Evolutionary conservation across 1,284 basidiomycete species (phyloP), one percentile per base, ranked within the genome.

Genomic region (Cerrena zonata): DNA sequence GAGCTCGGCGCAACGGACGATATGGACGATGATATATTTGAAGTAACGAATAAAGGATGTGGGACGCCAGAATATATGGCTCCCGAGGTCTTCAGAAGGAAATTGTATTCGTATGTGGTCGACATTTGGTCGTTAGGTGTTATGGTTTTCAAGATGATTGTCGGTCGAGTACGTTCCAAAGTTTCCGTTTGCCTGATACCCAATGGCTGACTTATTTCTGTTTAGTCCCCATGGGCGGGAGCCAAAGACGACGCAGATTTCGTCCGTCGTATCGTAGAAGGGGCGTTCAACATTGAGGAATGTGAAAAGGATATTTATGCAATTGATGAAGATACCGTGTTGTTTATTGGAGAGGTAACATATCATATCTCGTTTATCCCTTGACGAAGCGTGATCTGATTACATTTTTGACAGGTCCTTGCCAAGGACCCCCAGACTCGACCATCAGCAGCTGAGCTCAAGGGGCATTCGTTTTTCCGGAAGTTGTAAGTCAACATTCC

Each of bases 41-140:
- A 44, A 7, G 21, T 82, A 36, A 84, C 81, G 45, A 80, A 80
- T 64, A 82, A 77, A 4, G 18, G 30, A 4, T 82, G 79, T 61
- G 80, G 80, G 15, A 81, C 79, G 18, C 74, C 72, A 37, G 74
- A 76, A 65, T 85, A 84, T 61, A 73, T 84, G 41, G 81, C 82
- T 1, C 82, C 82, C n/a, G 82, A 85, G 61, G 78, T 85, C 12
- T 65, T 83, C 30, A 71, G 82, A 25, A 80, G 83, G 64, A 78
- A 78, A 53, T 80, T 80, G 7, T 84, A 85, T 62, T 78, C 77
- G 47, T 82, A 82, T 63, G 71, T 80, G 50, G 81, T 83, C 57
- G 82, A 84, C 61, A 83, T 84, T 59, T 85, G 81, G 80, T 77
- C 74, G 10, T 63, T 82, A 2, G 79, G 78, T 52, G 73, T 76